A percentile compares a stretch with the other conserved stretches of the same genome.
Conservation (phyloP, 345 rosid genomes). For the Camelina neglecta region DNA sequence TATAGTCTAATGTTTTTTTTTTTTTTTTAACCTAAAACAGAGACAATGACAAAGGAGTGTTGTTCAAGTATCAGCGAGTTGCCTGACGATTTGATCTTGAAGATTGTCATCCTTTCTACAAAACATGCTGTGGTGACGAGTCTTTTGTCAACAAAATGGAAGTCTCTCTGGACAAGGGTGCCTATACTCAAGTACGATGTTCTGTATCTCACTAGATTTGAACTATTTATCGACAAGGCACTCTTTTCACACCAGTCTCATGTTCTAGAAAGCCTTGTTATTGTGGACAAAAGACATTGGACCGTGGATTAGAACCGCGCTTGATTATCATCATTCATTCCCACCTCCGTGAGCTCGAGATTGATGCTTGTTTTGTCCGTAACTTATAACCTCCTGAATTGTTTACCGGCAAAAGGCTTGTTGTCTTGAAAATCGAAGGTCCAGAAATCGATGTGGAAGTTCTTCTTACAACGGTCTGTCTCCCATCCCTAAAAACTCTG, state of each 20-base stretch:
- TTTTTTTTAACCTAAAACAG: background rate
- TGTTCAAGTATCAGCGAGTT: background rate
- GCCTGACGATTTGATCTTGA: background rate
- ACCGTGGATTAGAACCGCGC: constrained; percentile 8
- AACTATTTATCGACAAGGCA: background rate
- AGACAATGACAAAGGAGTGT: background rate
- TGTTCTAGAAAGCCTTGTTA: background rate
- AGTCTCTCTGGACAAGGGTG: background rate
- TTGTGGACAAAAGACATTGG: background rate
- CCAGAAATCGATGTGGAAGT: constrained; percentile 8
- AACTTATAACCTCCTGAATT: background rate
- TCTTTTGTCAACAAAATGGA: background rate
- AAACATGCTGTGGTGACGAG: background rate
- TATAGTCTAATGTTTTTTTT: background rate
- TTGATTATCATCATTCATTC: constrained; percentile 11
- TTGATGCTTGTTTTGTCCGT: background rate
- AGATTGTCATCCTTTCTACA: background rate
- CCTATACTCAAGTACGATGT: background rate
- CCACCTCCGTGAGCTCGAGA: constrained; percentile 14
- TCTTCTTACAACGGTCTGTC: constrained; percentile 11
- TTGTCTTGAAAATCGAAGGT: background rate
- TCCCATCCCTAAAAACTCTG: background rate
- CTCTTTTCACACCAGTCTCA: background rate
- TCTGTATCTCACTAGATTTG: background rate
- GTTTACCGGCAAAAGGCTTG: constrained; percentile 2